A percentile compares a stretch with the other conserved stretches of the same genome.
Evolutionary conservation across 768 basidiomycete genomes (phyloP).

Genomic region (Collybiopsis luxurians): DNA sequence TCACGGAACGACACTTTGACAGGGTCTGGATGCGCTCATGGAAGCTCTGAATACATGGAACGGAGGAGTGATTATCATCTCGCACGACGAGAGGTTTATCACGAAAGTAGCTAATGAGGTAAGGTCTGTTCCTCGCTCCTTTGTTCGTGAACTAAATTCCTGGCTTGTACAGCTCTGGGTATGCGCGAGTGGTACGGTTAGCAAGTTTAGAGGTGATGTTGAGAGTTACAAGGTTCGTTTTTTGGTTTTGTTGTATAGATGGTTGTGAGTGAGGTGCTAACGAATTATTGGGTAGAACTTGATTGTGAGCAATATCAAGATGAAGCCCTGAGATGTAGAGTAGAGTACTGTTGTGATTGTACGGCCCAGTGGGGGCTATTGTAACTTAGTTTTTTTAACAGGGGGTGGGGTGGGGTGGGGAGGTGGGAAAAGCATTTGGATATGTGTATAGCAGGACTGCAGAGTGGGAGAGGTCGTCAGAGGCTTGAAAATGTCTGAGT

Average conservation of each 20-base stretch:
- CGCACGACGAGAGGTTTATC: slow-evolving; percentile 95
- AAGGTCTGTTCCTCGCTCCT: slow-evolving; percentile 15
- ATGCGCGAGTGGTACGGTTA: slow-evolving; percentile 78
- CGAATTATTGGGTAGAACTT: slow-evolving; percentile 14
- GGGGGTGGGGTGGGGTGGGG: too few relatives aligned
- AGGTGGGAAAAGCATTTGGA: too few relatives aligned
- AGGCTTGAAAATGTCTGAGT: too few relatives aligned
- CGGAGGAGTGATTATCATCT: slow-evolving; percentile 90
- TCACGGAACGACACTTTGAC: slow-evolving; percentile 17
- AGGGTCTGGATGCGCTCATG: slow-evolving; percentile 97
- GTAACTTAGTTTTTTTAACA: too few relatives aligned
- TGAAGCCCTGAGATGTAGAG: slow-evolving; percentile 20
- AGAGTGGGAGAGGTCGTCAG: too few relatives aligned
- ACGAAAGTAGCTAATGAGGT: slow-evolving; percentile 87
- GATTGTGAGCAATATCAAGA: slow-evolving; percentile 23
- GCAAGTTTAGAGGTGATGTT: slow-evolving; percentile 87
- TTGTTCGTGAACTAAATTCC: slow-evolving; percentile 3
- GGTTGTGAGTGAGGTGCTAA: not conserved
- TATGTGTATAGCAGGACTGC: too few relatives aligned
- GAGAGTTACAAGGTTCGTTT: slow-evolving; percentile 79
- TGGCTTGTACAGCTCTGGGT: slow-evolving; percentile 74
- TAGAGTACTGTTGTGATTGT: too few relatives aligned
- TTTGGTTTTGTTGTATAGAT: not conserved
- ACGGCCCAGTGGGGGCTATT: too few relatives aligned
- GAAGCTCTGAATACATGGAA: slow-evolving; percentile 76